Percentiles rank a stretch among this genome's conserved stretches.
Evolutionary conservation across 2,329 filamentous ascomycete species (phyloP).

Genomic region (Verticillium klebahnii): DNA sequence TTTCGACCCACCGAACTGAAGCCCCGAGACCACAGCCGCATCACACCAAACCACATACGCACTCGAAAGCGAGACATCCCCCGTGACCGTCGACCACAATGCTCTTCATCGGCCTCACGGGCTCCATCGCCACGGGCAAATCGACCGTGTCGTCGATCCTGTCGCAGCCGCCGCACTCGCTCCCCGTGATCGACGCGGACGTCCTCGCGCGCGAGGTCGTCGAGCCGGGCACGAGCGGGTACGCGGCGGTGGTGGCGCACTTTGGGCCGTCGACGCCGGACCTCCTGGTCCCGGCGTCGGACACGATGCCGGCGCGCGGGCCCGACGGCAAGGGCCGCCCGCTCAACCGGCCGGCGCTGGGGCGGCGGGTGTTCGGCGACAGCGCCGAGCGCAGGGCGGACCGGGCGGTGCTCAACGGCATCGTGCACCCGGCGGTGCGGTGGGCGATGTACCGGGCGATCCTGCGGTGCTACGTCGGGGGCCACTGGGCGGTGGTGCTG

Average conservation of each 20-base stretch:
- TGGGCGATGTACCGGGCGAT: slow-evolving; percentile 75
- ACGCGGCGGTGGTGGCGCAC: slow-evolving; percentile 74
- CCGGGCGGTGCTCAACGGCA: slow-evolving; percentile 74
- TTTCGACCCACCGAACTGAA: neutral
- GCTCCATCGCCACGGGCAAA: slow-evolving; percentile 97
- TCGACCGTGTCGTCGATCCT: slow-evolving; percentile 89
- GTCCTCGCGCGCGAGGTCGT: slow-evolving; percentile 88
- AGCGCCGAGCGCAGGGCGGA: slow-evolving; percentile 66
- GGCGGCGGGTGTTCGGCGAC: slow-evolving; percentile 80
- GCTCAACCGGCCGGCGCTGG: slow-evolving; percentile 81
- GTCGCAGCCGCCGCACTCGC: slow-evolving; percentile 70
- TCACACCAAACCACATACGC: neutral
- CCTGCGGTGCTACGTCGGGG: slow-evolving; percentile 66
- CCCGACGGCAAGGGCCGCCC: slow-evolving; percentile 61
- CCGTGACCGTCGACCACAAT: slow-evolving; percentile 43
- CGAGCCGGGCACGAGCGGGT: slow-evolving; percentile 82
- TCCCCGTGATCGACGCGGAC: slow-evolving; percentile 94
- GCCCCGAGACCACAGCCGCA: neutral
- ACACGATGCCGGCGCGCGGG: slow-evolving; percentile 48
- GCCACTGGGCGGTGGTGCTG: slow-evolving; percentile 83
- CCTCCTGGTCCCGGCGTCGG: slow-evolving; percentile 61
- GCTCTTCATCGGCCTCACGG: slow-evolving; percentile 93
- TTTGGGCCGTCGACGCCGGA: slow-evolving; percentile 83
- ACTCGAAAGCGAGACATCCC: neutral
- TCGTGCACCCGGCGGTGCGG: slow-evolving; percentile 89